Base-by-base conservation (phyloP, 768 basidiomycete species). In the Panaeolus papilionaceus region DNA sequence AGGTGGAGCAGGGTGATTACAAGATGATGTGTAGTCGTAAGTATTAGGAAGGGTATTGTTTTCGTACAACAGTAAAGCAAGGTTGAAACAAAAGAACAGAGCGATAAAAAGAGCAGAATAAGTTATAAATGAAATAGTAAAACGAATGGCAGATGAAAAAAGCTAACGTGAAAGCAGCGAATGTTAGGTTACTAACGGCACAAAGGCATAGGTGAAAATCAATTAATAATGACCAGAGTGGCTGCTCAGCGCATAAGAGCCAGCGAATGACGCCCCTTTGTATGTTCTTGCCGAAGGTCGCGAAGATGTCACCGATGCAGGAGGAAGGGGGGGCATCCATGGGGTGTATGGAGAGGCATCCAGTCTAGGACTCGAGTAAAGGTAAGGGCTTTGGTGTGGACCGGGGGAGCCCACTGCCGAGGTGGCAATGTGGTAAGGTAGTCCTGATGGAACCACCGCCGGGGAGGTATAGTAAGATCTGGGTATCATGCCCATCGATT, bases 281-380 rank as follows among this genome's bases (percentile, higher is more conserved):
- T 67, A 71, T n/a, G 71, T 71, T n/a, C 73, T 64, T 28, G 72
- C 71, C 33, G 73, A 69, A 42, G 72, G 71, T 23, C 73, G 70
- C 26, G 72, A 72, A 18, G 68, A 67, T 5, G 75, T 72, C 16
- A 72, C 62, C 40, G 66, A 58, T 33, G 28, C 63, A 38, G 67
- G 62, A n/a, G 66, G 67, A 33, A 69, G 63, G 9, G 74, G 73
- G n/a, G 71, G 65, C 38, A 75, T 70, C 77, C 78, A 81, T 16
- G 79, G 74, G 23, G 76, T 70, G 67, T 79, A 81, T 9, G 78
- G 66, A 61, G 76, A 74, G 44, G 71, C 58, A 18, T 75, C 74
- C 65, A 74, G n/a, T n/a, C 70, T 71, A 37, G 75, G 73, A 67
- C 74, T 76, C 64, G 70, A 54, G 69, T 76, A 77, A 37, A 74